Conservation (phyloP, 164 flowering plant genomes). For the Vitis rotundifolia region DNA sequence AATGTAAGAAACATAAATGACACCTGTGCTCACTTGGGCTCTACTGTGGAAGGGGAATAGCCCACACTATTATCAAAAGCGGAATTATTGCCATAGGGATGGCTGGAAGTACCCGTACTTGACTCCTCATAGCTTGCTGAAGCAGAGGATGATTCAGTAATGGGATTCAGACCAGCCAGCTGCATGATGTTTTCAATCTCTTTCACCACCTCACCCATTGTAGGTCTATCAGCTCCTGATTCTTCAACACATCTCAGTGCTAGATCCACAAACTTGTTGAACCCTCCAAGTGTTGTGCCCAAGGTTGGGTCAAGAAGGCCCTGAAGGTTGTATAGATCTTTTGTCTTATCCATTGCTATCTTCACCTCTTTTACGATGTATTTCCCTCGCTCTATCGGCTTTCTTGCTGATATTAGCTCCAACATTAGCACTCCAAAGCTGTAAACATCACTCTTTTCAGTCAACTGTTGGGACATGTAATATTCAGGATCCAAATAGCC, state of each 20-base stretch:
- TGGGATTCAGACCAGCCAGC: constrained; percentile 26
- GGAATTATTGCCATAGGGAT: background rate
- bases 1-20: too few species aligned
- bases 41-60: background rate
- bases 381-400: constrained; percentile 42
- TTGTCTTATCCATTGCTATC: constrained; percentile 26
- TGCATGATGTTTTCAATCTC: constrained; percentile 43
- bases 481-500: constrained; percentile 62
- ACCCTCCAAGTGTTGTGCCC: constrained; percentile 16
- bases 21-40: too few species aligned
- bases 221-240: constrained; percentile 26
- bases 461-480: constrained; percentile 43
- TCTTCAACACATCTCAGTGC: constrained; percentile 40
- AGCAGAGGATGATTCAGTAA: constrained; percentile 20
- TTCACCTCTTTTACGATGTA: constrained; percentile 36
- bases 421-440: constrained; percentile 46
- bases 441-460: constrained; percentile 51
- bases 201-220: constrained; percentile 45
- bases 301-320: constrained; percentile 29
- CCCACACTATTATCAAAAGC: constrained; percentile 16
- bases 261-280: constrained; percentile 30
- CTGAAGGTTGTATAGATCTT: constrained; percentile 29
- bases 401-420: constrained; percentile 39
- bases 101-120: background rate
- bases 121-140: constrained; percentile 21